A percentile compares a stretch with the other conserved stretches of the same genome.
Conservation (phyloP, 2,329 filamentous ascomycete species). For the Blastomyces parvus region DNA sequence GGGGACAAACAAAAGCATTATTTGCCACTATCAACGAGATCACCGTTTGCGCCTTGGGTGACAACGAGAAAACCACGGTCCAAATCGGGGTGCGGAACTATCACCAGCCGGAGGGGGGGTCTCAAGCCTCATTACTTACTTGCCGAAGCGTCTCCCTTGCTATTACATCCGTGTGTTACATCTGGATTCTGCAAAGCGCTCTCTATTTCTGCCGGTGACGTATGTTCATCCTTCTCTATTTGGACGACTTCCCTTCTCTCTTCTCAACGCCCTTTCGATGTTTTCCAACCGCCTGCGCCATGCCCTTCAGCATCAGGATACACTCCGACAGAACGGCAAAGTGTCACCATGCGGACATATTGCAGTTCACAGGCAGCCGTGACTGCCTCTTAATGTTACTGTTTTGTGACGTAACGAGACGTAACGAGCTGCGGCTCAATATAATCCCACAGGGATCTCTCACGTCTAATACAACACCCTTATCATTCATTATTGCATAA, state of each 20-base stretch:
- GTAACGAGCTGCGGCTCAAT: neutral
- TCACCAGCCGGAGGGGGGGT: neutral
- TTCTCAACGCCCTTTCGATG: neutral
- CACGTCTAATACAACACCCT: neutral
- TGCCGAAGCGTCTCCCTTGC: neutral
- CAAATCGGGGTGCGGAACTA: neutral
- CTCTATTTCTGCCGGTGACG: neutral
- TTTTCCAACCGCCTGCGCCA: neutral
- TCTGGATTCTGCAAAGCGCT: neutral
- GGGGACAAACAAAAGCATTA: neutral
- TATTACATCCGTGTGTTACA: neutral
- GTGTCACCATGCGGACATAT: neutral
- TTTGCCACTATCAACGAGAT: neutral
- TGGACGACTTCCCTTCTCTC: neutral
- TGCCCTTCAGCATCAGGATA: neutral
- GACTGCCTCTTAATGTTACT: neutral
- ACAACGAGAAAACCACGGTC: neutral
- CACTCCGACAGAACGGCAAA: neutral
- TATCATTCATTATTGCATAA: neutral
- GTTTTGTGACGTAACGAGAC: neutral
- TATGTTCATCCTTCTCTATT: neutral
- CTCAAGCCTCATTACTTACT: neutral
- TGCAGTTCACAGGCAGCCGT: neutral
- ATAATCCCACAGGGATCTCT: neutral
- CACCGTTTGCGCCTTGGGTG: neutral